Evolutionary conservation across 805 yeast genomes (phyloP).

Genomic region (Teunomyces pallodes): DNA sequence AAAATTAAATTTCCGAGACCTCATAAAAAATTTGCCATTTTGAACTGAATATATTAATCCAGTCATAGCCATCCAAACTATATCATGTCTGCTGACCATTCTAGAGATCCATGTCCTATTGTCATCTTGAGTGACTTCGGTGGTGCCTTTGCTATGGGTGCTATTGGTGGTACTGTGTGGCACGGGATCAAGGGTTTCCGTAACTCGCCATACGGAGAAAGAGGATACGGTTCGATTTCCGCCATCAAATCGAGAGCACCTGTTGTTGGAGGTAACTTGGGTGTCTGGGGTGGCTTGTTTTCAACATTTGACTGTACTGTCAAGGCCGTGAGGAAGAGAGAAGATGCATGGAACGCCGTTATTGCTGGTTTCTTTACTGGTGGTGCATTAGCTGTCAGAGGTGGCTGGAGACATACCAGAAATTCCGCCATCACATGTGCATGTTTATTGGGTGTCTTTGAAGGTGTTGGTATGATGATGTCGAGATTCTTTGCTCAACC

Average conservation of each 20-base stretch:
- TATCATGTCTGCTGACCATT: conserved; percentile 87
- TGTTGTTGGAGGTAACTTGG: conserved; percentile 97
- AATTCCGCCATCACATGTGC: conserved; percentile 98
- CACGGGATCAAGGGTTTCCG: conserved; percentile 98
- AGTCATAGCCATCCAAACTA: conserved; percentile 1
- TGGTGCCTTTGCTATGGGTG: conserved; percentile 99
- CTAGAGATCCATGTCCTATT: conserved; percentile 98
- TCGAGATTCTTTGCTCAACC: conserved; percentile 85
- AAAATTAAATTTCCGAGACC: conserved; percentile 5
- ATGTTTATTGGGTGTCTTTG: conserved; percentile 91
- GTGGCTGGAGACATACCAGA: conserved; percentile 96
- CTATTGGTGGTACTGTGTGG: conserved; percentile 97
- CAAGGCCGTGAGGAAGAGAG: conserved; percentile 93
- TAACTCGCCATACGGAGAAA: conserved; percentile 95
- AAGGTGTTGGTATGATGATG: conserved; percentile 97
- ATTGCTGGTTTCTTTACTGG: conserved; percentile 98
- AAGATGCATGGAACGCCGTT: conserved; percentile 97
- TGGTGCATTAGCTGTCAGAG: conserved; percentile 96
- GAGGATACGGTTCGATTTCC: conserved; percentile 82
- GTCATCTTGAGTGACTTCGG: conserved; percentile 96
- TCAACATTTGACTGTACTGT: conserved; percentile 95
- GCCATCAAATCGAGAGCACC: conserved; percentile 98
- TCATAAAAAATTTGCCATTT: conserved; percentile 4
- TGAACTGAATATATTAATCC: not conserved
- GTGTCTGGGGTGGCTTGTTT: conserved; percentile 99